Evolutionary conservation across 345 rosid genomes (phyloP).

Genomic region (Eucalyptus pauciflora): DNA sequence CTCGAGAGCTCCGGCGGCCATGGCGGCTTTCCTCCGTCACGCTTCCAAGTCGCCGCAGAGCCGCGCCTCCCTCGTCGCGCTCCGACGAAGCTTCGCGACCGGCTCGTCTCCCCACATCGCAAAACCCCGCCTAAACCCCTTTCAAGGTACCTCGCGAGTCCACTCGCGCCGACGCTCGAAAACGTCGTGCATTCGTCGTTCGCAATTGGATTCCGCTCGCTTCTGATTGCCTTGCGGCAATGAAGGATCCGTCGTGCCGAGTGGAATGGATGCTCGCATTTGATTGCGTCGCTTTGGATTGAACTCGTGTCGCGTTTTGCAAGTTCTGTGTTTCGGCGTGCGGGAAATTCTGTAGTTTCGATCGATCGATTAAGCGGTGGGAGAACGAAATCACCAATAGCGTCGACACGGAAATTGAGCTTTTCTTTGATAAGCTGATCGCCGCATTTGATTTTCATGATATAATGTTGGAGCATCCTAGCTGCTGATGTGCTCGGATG

Average conservation of each 20-base stretch:
- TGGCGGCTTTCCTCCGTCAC: constrained; percentile 10
- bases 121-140: constrained; percentile 1
- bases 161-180: neutral
- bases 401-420: neutral
- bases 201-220: neutral
- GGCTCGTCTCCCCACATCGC: constrained; percentile 2
- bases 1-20: neutral
- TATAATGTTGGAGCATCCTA: neutral
- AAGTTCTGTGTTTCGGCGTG: neutral
- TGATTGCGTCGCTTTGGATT: neutral
- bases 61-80: neutral
- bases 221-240: neutral
- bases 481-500: neutral
- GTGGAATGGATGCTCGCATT: neutral
- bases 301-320: neutral
- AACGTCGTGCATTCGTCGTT: neutral
- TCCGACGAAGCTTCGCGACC: constrained; percentile 10
- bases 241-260: neutral
- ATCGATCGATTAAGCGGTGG: neutral
- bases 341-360: neutral
- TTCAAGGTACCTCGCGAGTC: constrained; percentile 23
- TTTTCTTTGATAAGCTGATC: neutral
- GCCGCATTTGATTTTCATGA: neutral
- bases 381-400: neutral
- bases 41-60: constrained; percentile 11